Percentiles rank a stretch among this genome's conserved stretches.
Evolutionary conservation across 345 rosid genomes (phyloP).

Genomic region (Melaleuca alternifolia): DNA sequence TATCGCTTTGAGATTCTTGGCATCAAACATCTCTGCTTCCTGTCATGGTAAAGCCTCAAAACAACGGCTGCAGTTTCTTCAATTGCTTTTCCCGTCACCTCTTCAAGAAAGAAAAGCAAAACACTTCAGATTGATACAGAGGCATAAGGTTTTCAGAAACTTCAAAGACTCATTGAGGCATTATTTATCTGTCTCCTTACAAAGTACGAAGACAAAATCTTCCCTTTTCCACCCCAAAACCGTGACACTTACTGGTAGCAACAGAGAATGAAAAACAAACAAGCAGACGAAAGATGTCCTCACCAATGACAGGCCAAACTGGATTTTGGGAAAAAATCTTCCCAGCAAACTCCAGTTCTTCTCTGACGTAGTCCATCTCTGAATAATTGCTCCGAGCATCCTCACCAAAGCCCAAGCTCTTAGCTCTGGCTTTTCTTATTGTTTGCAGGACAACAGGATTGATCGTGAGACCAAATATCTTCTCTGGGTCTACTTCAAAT

Average conservation of each 20-base stretch:
- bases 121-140: background rate
- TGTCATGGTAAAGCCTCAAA: slow-evolving; percentile 64
- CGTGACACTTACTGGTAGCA: background rate
- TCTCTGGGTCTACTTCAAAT: slow-evolving; percentile 53
- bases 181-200: background rate
- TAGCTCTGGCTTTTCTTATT: slow-evolving; percentile 68
- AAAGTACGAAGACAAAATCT: background rate
- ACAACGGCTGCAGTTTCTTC: slow-evolving; percentile 89
- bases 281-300: background rate
- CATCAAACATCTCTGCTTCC: slow-evolving; percentile 55
- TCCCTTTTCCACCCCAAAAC: background rate
- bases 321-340: slow-evolving; percentile 66
- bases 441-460: slow-evolving; percentile 63
- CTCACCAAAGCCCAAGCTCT: slow-evolving; percentile 46
- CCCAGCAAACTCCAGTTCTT: slow-evolving; percentile 59
- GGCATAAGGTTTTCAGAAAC: background rate
- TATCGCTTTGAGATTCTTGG: slow-evolving; percentile 73
- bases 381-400: slow-evolving; percentile 52
- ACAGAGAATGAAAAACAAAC: background rate
- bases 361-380: slow-evolving; percentile 61
- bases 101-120: slow-evolving; percentile 27
- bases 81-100: slow-evolving; percentile 85
- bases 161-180: background rate
- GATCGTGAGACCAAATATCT: slow-evolving; percentile 69
- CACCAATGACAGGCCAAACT: slow-evolving; percentile 77